Percentiles rank a stretch among this genome's conserved stretches.
phyloP scores from a whole-genome alignment of 495 filamentous ascomycete species.

The Aspergillus asperescens region DNA sequence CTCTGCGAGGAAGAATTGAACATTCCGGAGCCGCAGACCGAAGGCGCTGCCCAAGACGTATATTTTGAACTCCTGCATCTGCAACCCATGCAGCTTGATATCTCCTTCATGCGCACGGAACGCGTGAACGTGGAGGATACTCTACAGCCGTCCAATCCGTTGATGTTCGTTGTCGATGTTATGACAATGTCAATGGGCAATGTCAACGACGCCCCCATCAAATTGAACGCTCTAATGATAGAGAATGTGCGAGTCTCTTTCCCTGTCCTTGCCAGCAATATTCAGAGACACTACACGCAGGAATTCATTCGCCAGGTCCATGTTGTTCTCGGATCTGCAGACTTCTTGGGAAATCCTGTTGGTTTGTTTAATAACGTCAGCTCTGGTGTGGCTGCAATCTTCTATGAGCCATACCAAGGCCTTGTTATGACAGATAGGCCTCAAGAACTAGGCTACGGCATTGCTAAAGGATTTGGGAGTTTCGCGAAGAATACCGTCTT shows the following conservation, averaged over 20 bases:
- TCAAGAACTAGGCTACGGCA: slow-evolving; percentile 87
- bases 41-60: slow-evolving; percentile 80
- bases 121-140: slow-evolving; percentile 93
- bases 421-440: slow-evolving; percentile 93
- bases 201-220: slow-evolving; percentile 92
- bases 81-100: slow-evolving; percentile 95
- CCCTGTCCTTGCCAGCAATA: slow-evolving; percentile 72
- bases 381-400: slow-evolving; percentile 93
- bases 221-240: slow-evolving; percentile 87
- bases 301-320: slow-evolving; percentile 93
- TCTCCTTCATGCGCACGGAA: slow-evolving; percentile 96
- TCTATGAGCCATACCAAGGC: slow-evolving; percentile 98
- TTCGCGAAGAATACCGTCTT: slow-evolving; percentile 99
- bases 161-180: slow-evolving; percentile 98
- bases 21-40: slow-evolving; percentile 84
- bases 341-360: slow-evolving; percentile 98
- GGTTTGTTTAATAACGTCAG: slow-evolving; percentile 97
- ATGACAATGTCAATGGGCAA: slow-evolving; percentile 99
- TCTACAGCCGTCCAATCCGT: slow-evolving; percentile 74
- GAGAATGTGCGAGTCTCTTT: slow-evolving; percentile 93
- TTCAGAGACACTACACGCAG: slow-evolving; percentile 91
- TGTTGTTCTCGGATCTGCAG: slow-evolving; percentile 91
- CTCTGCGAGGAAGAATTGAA: slow-evolving; percentile 86
- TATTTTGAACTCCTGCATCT: slow-evolving; percentile 97
- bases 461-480: slow-evolving; percentile 92